Evolutionary conservation across 768 basidiomycete genomes (phyloP), one percentile per base, ranked within the genome.

Genomic region (Dacryopinax primogenitus): DNA sequence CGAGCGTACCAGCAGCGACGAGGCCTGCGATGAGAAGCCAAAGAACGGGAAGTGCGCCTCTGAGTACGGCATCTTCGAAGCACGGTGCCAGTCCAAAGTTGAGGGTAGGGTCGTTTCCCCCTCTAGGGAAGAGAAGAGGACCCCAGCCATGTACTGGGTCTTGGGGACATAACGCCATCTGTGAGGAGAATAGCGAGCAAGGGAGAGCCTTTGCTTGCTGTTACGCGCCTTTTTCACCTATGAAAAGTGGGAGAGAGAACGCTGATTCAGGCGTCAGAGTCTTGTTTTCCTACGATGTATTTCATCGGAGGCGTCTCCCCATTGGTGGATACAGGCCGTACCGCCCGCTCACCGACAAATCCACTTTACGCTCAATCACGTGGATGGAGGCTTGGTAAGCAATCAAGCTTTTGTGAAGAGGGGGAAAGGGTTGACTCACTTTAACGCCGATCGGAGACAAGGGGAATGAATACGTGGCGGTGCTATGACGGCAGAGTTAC

Each of bases 81-180:
- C 92, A 95, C 15, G 83, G 81, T 0, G 91, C 89, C 9, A 86
- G 68, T 73, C 94, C 92, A 72, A 92, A 90, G 15, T 23, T 21
- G 9, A 47, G 45, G 13, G 13, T 23, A 9, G 23, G 11, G 12
- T 21, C 45, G 23, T 12, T 12, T 12, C 45, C 23, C 13, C 45
- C 23, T 9, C 13, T 47, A 21, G 45, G 45, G 45, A 23, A 47
- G 45, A 47, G 45, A 9, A 47, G 45, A 9, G 45, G 45, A 7
- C 45, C 45, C 45, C 45, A 47, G 45, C 45, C 45, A 21, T 47
- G 45, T 23, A 21, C 7, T 7, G 45, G 45, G 45, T 47, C 45
- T 7, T 7, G 23, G 45, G 45, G 45, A 21, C 45, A 47, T 9
- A 62, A 26, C 34, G 62, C 62, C 32, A 62, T 62, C 62, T 9